phyloP scores from a whole-genome alignment of 2,329 filamentous ascomycete genomes.

The Neonectria magnoliae region DNA sequence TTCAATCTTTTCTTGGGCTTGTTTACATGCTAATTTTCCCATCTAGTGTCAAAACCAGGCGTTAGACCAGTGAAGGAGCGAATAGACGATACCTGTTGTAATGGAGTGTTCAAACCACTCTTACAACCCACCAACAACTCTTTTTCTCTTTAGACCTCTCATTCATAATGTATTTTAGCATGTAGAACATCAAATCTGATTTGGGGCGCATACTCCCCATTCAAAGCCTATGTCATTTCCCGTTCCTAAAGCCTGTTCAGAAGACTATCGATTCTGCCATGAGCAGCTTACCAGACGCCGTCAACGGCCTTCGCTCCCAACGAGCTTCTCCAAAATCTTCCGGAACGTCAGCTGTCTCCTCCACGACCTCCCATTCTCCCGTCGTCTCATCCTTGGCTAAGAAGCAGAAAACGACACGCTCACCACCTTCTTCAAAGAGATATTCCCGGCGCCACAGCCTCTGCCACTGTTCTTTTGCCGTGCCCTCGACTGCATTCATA shows the following conservation, averaged over 20 bases:
- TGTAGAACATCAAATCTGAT: not conserved
- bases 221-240: not conserved
- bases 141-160: not conserved
- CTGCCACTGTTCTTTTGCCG: conserved; percentile 44
- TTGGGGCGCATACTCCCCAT: not conserved
- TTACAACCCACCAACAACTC: not conserved
- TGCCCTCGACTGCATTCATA: conserved; percentile 42
- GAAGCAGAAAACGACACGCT: conserved; percentile 45
- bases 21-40: not conserved
- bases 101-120: not conserved
- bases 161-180: not conserved
- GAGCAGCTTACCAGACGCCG: conserved; percentile 28
- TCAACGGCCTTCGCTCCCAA: conserved; percentile 32
- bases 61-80: conserved; percentile 24
- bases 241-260: conserved; percentile 2
- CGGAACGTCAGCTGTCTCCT: conserved; percentile 29
- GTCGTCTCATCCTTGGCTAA: conserved; percentile 35
- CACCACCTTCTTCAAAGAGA: conserved; percentile 48
- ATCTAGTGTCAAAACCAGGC: conserved; percentile 36
- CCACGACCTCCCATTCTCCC: conserved; percentile 32
- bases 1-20: not conserved
- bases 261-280: conserved; percentile 23
- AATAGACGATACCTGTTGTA: not conserved
- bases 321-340: conserved; percentile 24
- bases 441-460: conserved; percentile 48